Percentiles rank a stretch among this genome's conserved stretches.
phyloP scores from a whole-genome alignment of 768 basidiomycete genomes.

The Lactarius akahatsu region DNA sequence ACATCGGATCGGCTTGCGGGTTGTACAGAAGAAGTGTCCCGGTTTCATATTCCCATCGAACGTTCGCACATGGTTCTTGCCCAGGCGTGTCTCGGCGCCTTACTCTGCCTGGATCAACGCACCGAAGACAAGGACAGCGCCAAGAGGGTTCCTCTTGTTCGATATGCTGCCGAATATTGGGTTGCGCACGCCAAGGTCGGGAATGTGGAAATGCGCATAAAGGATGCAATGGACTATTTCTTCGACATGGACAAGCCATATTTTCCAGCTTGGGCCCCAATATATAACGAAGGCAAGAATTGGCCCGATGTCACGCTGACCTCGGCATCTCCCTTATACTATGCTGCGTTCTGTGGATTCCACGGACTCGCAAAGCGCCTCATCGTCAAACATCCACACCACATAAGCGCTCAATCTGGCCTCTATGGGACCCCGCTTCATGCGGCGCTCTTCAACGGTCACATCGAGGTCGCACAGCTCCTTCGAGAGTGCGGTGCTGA shows the following conservation, averaged over 20 bases:
- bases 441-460: neutral
- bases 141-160: neutral
- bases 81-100: neutral
- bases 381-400: neutral
- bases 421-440: neutral
- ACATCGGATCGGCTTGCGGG: neutral
- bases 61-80: neutral
- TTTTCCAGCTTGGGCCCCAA: neutral
- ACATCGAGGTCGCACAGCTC: neutral
- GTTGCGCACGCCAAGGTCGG: neutral
- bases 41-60: neutral
- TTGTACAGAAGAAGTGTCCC: neutral
- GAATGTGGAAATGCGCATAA: neutral
- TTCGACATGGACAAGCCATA: neutral
- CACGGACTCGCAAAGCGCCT: neutral
- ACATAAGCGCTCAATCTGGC: accelerated
- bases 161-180: neutral
- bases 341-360: neutral
- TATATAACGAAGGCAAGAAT: accelerated
- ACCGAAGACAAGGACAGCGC: neutral
- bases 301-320: too few species aligned
- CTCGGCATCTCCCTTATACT: neutral
- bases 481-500: neutral
- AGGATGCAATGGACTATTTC: neutral
- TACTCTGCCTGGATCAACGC: neutral